Evolutionary conservation across 2,329 filamentous ascomycete genomes (phyloP).

Genomic region (Trichoderma semiorbis): DNA sequence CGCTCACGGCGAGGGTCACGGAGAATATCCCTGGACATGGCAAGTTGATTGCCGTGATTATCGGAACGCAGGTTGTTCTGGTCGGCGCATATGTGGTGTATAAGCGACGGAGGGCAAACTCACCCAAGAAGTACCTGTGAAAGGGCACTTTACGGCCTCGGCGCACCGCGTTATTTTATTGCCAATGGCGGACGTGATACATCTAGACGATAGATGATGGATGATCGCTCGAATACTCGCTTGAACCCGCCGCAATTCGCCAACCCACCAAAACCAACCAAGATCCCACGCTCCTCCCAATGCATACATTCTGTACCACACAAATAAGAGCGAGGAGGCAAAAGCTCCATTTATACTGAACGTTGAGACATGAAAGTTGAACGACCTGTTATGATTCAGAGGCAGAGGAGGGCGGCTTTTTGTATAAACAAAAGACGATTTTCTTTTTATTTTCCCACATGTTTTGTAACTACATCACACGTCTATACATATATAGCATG

Average conservation of each 20-base stretch:
- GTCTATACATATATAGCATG: slow-evolving; percentile 2
- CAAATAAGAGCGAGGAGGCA: not conserved
- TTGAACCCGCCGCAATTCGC: not conserved
- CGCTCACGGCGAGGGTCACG: slow-evolving; percentile 46
- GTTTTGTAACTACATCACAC: not conserved
- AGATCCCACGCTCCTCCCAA: not conserved
- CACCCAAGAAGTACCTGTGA: slow-evolving; percentile 90
- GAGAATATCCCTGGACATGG: slow-evolving; percentile 49
- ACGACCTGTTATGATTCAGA: not conserved
- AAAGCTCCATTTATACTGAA: not conserved
- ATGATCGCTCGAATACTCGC: not conserved
- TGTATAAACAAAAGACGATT: slow-evolving; percentile 4
- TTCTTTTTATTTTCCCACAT: not conserved
- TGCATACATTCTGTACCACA: not conserved
- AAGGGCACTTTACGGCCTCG: not conserved
- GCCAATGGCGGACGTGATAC: not conserved
- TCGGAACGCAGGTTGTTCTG: slow-evolving; percentile 71
- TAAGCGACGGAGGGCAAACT: slow-evolving; percentile 70
- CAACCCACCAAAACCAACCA: not conserved
- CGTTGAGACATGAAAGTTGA: not conserved
- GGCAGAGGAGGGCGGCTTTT: not conserved
- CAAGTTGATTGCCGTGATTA: slow-evolving; percentile 63
- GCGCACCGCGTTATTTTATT: not conserved
- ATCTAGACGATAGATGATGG: not conserved
- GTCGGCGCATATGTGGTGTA: slow-evolving; percentile 69